phyloP scores from a whole-genome alignment of 75 land plant species.

The Picea sitchensis region DNA sequence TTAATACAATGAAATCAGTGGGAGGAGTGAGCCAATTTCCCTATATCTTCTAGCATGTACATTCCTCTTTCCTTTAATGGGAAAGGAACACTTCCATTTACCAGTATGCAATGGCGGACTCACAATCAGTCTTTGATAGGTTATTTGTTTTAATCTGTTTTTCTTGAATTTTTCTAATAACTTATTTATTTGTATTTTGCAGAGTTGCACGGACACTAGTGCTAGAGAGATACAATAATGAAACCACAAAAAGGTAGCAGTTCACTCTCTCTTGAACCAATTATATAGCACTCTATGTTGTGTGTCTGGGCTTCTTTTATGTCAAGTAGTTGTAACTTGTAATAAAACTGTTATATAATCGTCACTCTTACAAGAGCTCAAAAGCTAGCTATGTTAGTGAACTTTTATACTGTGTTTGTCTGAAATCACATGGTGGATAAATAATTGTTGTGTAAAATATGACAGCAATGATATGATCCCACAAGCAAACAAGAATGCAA shows the following conservation, averaged over 20 bases:
- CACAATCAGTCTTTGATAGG: no score
- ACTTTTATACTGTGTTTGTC: neutral
- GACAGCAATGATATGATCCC: no score
- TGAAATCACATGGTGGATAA: neutral
- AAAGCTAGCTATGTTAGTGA: neutral
- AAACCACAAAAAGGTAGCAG: neutral
- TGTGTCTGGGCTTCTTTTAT: neutral
- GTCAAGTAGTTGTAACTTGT: neutral
- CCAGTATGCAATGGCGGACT: no score
- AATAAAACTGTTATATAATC: neutral
- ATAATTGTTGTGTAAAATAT: neutral
- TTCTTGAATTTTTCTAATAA: neutral
- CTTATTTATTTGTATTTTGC: neutral
- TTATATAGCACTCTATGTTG: neutral
- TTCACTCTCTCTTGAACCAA: neutral
- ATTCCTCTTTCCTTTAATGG: no score
- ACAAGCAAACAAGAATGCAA: no score
- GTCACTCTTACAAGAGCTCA: neutral
- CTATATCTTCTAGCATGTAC: no score
- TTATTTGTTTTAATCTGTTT: neutral
- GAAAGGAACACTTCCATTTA: no score
- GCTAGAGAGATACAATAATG: constrained; percentile 2
- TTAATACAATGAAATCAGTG: no score
- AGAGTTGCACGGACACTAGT: constrained; percentile 6
- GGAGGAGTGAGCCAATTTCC: no score